Conservation (phyloP, 129 eudicot genomes). For the carrot (Daucus carota) region DNA sequence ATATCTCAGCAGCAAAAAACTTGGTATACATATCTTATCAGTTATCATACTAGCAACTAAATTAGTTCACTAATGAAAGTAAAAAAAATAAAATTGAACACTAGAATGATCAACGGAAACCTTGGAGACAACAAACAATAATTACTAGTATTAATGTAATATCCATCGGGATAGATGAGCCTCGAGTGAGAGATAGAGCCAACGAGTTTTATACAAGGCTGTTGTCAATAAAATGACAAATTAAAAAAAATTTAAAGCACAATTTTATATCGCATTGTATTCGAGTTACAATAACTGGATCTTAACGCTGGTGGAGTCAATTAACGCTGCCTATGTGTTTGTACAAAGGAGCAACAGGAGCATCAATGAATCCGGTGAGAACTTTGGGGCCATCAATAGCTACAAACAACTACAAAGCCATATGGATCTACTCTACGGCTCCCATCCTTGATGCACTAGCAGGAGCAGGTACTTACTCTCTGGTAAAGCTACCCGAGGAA, state of each 20-base stretch:
- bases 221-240: neutral
- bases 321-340: neutral
- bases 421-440: constrained; percentile 91
- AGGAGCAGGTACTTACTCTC: constrained; percentile 82
- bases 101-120: neutral
- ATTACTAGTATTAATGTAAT: too few species aligned
- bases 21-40: too few species aligned
- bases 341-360: constrained; percentile 72
- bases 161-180: neutral
- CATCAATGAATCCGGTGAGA: constrained; percentile 91
- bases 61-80: neutral
- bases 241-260: neutral
- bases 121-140: neutral
- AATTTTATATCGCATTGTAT: neutral
- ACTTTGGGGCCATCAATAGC: constrained; percentile 90
- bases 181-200: neutral
- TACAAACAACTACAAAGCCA: constrained; percentile 70
- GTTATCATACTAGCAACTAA: too few species aligned
- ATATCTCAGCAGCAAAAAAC: neutral
- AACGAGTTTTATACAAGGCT: neutral
- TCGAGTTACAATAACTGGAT: neutral
- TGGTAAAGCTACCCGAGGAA: constrained; percentile 71
- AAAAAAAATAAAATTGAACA: neutral
- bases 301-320: constrained; percentile 1
- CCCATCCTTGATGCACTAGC: constrained; percentile 81